Conservation (phyloP, 352 stramenopile species). For the Globisporangium nunn region DNA sequence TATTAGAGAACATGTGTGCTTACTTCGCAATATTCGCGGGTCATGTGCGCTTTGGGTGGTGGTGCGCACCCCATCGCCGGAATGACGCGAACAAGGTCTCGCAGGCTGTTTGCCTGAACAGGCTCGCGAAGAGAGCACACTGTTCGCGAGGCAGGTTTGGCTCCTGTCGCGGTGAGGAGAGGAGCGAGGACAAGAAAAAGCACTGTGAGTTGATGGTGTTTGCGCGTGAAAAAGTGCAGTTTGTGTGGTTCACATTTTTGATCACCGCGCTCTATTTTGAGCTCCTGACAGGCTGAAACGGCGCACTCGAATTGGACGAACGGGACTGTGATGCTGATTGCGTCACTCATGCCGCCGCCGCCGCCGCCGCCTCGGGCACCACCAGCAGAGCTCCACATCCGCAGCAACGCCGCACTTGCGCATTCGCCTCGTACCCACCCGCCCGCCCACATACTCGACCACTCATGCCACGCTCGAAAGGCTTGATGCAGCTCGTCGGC, state of each 20-base stretch:
- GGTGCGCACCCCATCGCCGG: background rate
- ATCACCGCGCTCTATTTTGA: background rate
- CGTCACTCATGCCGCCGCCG: background rate
- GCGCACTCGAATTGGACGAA: background rate
- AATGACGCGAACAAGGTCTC: background rate
- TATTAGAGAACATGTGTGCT: too few species aligned
- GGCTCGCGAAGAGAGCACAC: background rate
- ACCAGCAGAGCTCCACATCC: background rate
- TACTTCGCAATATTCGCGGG: background rate
- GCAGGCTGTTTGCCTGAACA: background rate
- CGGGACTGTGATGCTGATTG: background rate
- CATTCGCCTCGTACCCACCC: background rate
- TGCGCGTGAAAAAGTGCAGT: background rate
- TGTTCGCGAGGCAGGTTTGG: background rate
- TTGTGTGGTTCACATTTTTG: background rate
- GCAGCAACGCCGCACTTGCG: background rate
- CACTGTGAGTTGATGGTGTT: background rate
- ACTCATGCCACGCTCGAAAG: conserved; percentile 1
- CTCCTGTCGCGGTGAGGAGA: too few species aligned
- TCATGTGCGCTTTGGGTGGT: background rate
- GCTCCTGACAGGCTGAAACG: background rate
- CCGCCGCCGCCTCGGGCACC: background rate
- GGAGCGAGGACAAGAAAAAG: too few species aligned
- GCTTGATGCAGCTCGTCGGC: conserved; percentile 70
- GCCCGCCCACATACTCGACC: background rate